A percentile compares a stretch with the other conserved stretches of the same genome.
These are phyloP conservation scores for Globisporangium iwayamae DNA, from an alignment of 352 stramenopile genomes.

Conservation along the genomic window DNA sequence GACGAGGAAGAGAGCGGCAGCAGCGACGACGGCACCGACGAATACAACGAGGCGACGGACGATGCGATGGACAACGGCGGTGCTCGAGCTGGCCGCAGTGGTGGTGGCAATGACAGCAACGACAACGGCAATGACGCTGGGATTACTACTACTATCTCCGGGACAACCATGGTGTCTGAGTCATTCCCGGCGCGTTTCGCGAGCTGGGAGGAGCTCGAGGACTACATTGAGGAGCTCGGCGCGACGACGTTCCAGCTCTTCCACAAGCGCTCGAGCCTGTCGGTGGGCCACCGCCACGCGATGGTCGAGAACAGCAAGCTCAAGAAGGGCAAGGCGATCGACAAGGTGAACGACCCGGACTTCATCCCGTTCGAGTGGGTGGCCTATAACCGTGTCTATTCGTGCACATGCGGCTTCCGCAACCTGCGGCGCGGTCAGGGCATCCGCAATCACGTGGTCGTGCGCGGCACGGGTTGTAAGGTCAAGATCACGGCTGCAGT, in stretches of 20 bases:
- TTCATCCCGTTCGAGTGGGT: background rate
- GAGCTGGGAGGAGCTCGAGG: constrained; percentile 7
- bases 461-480: constrained; percentile 5
- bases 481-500: constrained; percentile 5
- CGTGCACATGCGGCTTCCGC: constrained; percentile 4
- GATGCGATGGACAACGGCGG: background rate
- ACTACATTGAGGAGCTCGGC: constrained; percentile 5
- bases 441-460: background rate
- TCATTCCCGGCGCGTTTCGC: constrained; percentile 2
- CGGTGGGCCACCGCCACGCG: background rate
- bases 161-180: background rate
- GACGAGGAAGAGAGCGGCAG: background rate
- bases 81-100: background rate
- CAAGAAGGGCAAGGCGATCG: background rate
- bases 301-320: background rate
- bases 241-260: constrained; percentile 8
- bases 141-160: background rate
- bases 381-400: background rate
- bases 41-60: background rate
- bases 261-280: constrained; percentile 6
- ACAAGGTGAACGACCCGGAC: constrained; percentile 4
- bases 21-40: background rate
- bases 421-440: background rate
- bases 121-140: background rate
- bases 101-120: background rate